These are phyloP conservation scores for Fibroporia radiculosa DNA, from an alignment of 768 basidiomycete species.

Conservation along the genomic window DNA sequence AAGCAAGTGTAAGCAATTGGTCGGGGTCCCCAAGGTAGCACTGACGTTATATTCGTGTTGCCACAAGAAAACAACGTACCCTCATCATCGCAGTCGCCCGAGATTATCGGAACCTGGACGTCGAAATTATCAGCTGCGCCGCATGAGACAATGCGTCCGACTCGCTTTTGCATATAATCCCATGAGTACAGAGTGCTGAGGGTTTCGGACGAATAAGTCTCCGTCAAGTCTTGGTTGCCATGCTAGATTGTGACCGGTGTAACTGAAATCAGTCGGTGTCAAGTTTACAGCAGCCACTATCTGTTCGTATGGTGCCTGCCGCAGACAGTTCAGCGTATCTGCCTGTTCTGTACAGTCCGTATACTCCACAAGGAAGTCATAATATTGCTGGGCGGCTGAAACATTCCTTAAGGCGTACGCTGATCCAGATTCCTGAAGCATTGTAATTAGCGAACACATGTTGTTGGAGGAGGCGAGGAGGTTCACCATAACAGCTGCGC, in stretches of 20 bases:
- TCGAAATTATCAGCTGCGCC: not conserved
- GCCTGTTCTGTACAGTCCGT: slow-evolving; percentile 27
- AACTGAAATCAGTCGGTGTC: slow-evolving; percentile 23
- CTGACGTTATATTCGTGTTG: not conserved
- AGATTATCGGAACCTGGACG: slow-evolving; percentile 1
- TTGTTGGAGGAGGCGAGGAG: not conserved
- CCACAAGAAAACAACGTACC: slow-evolving; percentile 2
- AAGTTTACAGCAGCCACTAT: slow-evolving; percentile 27
- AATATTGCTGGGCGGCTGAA: slow-evolving; percentile 24
- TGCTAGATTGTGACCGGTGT: not conserved
- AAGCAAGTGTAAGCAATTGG: no score
- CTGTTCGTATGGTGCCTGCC: slow-evolving; percentile 24
- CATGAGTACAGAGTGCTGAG: not conserved
- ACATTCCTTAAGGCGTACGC: slow-evolving; percentile 2
- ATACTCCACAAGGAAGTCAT: slow-evolving; percentile 32
- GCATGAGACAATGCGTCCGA: not conserved
- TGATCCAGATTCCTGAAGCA: not conserved
- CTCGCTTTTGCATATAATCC: not conserved
- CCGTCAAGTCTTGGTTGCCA: slow-evolving; percentile 2
- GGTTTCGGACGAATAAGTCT: not conserved
- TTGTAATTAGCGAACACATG: not conserved
- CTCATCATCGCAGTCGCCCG: slow-evolving; percentile 3
- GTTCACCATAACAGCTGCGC: slow-evolving; percentile 29
- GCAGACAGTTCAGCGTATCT: slow-evolving; percentile 39
- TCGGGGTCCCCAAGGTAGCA: no score